phyloP scores from a whole-genome alignment of 1,284 basidiomycete genomes.

The Coniophora puteana region DNA sequence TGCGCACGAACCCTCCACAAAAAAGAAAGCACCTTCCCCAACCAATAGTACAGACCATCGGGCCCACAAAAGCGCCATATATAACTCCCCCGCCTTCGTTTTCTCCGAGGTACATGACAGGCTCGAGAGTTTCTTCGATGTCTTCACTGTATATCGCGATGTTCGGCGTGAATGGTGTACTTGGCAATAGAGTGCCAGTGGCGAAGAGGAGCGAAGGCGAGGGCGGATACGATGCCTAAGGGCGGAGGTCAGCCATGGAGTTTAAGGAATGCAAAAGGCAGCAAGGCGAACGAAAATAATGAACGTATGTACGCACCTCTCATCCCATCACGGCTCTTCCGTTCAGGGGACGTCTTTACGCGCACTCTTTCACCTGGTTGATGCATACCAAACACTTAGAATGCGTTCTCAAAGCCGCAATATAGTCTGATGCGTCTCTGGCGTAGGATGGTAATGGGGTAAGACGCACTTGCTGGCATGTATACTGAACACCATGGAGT shows the following conservation, averaged over 20 bases:
- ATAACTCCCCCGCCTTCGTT: no score
- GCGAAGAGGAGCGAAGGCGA: conserved; percentile 79
- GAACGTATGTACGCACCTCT: conserved; percentile 52
- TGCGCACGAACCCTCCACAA: no score
- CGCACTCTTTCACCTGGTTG: conserved; percentile 72
- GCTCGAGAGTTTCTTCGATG: conserved; percentile 43
- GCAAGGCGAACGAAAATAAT: not conserved
- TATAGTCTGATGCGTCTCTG: conserved; percentile 57
- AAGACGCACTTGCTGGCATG: conserved; percentile 58
- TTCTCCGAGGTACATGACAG: conserved; percentile 62
- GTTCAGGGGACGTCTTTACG: conserved; percentile 70
- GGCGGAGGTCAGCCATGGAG: not conserved
- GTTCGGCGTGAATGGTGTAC: conserved; percentile 50
- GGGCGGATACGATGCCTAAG: conserved; percentile 78
- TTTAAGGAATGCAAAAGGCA: not conserved
- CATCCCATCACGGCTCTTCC: conserved; percentile 78
- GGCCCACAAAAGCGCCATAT: no score
- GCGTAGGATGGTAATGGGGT: not conserved
- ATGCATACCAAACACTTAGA: conserved; percentile 83
- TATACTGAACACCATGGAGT: conserved; percentile 75
- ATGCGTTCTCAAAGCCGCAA: conserved; percentile 86
- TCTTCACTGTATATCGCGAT: conserved; percentile 75
- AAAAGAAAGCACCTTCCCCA: no score
- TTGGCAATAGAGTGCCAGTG: conserved; percentile 59
- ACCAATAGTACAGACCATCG: no score